phyloP scores from a whole-genome alignment of 2,329 filamentous ascomycete genomes.

The Verticillium isaacii region DNA sequence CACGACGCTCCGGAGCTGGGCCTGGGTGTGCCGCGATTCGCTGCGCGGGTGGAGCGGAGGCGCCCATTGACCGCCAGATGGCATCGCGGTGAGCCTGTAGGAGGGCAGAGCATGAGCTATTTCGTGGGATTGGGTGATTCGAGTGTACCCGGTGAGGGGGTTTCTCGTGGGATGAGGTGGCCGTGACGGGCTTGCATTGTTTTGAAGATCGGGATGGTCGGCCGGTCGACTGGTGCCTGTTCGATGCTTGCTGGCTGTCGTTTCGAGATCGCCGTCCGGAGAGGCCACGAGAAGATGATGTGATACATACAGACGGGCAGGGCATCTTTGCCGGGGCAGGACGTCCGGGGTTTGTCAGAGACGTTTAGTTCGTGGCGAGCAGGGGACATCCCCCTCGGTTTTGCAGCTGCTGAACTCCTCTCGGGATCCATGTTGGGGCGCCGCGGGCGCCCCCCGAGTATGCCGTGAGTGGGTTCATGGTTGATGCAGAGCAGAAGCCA shows the following conservation, averaged over 20 bases:
- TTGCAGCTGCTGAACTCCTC: not conserved
- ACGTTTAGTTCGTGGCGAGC: not conserved
- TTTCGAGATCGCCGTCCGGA: not conserved
- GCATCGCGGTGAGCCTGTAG: slow-evolving; percentile 19
- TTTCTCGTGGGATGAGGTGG: not conserved
- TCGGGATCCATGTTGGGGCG: not conserved
- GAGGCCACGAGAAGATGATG: not conserved
- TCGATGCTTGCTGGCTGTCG: not conserved
- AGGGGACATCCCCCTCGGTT: not conserved
- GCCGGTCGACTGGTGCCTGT: not conserved
- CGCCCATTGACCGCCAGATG: slow-evolving; percentile 8
- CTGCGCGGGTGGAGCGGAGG: slow-evolving; percentile 13
- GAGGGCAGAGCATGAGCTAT: slow-evolving; percentile 21
- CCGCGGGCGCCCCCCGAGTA: not conserved
- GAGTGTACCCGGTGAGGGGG: slow-evolving; percentile 5
- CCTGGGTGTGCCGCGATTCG: slow-evolving; percentile 19
- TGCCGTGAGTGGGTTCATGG: not conserved
- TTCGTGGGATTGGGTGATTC: slow-evolving; percentile 21
- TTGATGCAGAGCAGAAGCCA: too few species aligned
- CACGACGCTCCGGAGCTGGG: not conserved
- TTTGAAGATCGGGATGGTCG: slow-evolving; percentile 8
- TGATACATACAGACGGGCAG: not conserved
- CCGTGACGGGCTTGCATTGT: slow-evolving; percentile 4
- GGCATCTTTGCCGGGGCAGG: not conserved
- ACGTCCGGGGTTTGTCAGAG: not conserved